Percentiles rank a stretch among this genome's conserved stretches.
Evolutionary conservation across 257 asterid genomes (phyloP).

Genomic region (Voacanga thouarsii): DNA sequence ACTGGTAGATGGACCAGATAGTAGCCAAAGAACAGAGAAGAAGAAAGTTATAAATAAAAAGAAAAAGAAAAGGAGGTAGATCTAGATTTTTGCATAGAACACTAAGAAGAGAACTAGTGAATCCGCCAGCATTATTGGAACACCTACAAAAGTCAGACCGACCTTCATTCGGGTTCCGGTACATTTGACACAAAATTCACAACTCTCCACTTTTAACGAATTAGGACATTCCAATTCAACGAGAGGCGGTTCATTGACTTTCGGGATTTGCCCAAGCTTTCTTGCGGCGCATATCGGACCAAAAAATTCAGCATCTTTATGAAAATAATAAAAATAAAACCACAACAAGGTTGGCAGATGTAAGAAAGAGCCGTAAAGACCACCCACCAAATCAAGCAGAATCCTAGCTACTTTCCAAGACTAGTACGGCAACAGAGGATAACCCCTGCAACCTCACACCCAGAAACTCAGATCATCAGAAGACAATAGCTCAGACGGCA

Average conservation of each 20-base stretch:
- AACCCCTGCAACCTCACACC: neutral
- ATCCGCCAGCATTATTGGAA: neutral
- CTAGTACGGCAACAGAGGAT: neutral
- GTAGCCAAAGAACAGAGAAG: constrained; percentile 1
- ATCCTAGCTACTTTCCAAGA: neutral
- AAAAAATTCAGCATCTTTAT: neutral
- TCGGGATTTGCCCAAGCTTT: neutral
- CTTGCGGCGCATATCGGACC: neutral
- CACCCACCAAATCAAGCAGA: constrained; percentile 8
- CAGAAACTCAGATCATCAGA: constrained; percentile 33
- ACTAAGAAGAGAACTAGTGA: neutral
- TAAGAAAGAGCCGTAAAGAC: neutral
- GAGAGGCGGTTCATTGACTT: constrained; percentile 6
- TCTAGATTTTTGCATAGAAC: constrained; percentile 10
- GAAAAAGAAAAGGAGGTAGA: constrained; percentile 10
- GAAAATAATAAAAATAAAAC: neutral
- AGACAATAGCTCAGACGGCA: constrained; percentile 24
- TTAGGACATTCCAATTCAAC: constrained; percentile 6
- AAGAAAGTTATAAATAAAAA: neutral
- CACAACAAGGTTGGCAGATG: neutral
- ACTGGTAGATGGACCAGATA: neutral
- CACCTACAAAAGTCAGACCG: neutral
- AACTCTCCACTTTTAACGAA: neutral
- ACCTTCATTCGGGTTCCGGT: constrained; percentile 6
- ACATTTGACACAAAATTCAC: neutral